Conservation (phyloP, 352 stramenopile species). For the Phytopythium boreale region DNA sequence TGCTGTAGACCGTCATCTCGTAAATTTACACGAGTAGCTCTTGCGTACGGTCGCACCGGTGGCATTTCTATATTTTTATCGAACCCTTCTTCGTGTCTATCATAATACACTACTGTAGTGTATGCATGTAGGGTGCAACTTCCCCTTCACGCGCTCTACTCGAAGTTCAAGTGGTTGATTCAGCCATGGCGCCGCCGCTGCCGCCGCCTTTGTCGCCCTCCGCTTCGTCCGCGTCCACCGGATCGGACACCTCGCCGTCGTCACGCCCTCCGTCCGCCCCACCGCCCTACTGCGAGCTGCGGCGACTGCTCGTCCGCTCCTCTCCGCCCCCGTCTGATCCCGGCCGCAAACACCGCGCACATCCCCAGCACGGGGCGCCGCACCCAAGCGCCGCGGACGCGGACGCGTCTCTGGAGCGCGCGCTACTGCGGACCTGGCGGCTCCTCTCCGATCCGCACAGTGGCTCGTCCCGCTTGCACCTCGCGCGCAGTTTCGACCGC, state of each 20-base stretch:
- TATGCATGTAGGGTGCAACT: too few species aligned
- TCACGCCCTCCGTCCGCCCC: background rate
- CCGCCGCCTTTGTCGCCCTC: too few species aligned
- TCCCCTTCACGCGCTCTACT: too few species aligned
- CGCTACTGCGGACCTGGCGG: slow-evolving; percentile 21
- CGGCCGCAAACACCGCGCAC: too few species aligned
- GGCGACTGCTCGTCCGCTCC: background rate
- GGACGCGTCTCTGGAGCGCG: slow-evolving; percentile 19
- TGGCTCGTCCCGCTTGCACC: background rate
- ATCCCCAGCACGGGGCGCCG: slow-evolving; percentile 2
- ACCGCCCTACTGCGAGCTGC: background rate
- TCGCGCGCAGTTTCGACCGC: slow-evolving; percentile 11
- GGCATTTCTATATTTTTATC: too few species aligned
- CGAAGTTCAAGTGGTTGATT: too few species aligned
- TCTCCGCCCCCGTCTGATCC: background rate
- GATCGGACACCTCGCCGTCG: background rate
- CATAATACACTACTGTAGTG: too few species aligned
- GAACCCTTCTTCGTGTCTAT: too few species aligned
- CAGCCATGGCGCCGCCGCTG: too few species aligned
- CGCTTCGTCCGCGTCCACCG: background rate
- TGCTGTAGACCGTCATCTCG: too few species aligned
- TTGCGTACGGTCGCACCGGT: too few species aligned
- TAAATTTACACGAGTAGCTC: too few species aligned
- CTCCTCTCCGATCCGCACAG: slow-evolving; percentile 7
- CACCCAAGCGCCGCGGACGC: background rate